Conservation (phyloP, 1,139 yeast species). For the Yamadazyma siamensis region DNA sequence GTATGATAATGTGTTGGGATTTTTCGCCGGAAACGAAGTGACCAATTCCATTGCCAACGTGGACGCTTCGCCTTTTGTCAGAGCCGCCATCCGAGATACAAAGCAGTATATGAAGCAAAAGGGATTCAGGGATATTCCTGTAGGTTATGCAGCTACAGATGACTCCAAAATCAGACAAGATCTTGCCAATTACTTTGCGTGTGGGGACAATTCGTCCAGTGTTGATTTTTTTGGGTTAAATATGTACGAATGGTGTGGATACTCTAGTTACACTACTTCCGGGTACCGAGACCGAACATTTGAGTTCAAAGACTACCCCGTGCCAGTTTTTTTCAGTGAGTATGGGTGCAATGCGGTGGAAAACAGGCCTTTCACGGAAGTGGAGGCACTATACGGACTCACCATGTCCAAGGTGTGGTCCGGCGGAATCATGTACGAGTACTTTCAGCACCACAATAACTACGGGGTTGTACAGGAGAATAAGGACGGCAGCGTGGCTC, state of each 20-base stretch:
- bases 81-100: slow-evolving; percentile 58
- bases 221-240: slow-evolving; percentile 59
- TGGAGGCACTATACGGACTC: slow-evolving; percentile 34
- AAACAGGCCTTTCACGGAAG: slow-evolving; percentile 57
- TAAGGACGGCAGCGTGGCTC: slow-evolving; percentile 27
- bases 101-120: slow-evolving; percentile 44
- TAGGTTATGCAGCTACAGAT: slow-evolving; percentile 63
- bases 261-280: slow-evolving; percentile 51
- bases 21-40: slow-evolving; percentile 63
- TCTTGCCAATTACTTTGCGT: slow-evolving; percentile 48
- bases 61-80: slow-evolving; percentile 57
- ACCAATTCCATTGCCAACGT: slow-evolving; percentile 47
- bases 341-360: slow-evolving; percentile 54
- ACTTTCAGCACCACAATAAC: slow-evolving; percentile 33
- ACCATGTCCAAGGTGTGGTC: slow-evolving; percentile 40
- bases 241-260: slow-evolving; percentile 70
- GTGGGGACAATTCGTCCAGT: slow-evolving; percentile 28
- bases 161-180: slow-evolving; percentile 48
- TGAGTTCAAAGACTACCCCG: slow-evolving; percentile 43
- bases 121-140: slow-evolving; percentile 49
- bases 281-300: slow-evolving; percentile 55
- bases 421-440: slow-evolving; percentile 40
- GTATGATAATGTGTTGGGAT: slow-evolving; percentile 52
- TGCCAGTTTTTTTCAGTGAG: slow-evolving; percentile 61
- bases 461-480: slow-evolving; percentile 32